Evolutionary conservation across 345 rosid species (phyloP), one percentile per base, ranked within the genome.

Genomic region (Leavenworthia alabamica): DNA sequence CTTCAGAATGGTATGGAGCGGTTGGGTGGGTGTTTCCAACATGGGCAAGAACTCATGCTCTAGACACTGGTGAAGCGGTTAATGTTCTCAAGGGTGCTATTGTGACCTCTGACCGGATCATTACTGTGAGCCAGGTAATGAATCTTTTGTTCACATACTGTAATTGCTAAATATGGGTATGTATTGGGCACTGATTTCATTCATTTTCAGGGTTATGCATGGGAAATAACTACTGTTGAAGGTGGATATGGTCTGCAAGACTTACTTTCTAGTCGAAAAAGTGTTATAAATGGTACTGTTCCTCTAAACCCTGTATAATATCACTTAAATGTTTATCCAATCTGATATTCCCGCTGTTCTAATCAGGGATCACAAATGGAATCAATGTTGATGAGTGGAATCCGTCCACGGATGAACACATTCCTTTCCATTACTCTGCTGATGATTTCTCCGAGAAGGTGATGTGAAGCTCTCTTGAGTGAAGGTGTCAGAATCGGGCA

Each of bases 31-130:
- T 93, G 50, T 93, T 93, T 63, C 99, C 99, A 2, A 85, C 83
- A 5, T 86, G 97, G 99, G 99, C 97, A 44, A 83, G 99, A 79
- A 76, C 97, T 9, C 99, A 93, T 77, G 97, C 99, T 45, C 97
- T 93, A n/a, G 99, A 93, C 81, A 86, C 89, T 1, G 99, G 99
- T 47, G 94, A 83, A 80, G 97, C 99, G 3, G 95, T 93, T 66
- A 93, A 86, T 80, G 68, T 93, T 74, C 82, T 93, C 24, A 93
- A 93, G 84, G 96, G 99, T 77, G 97, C 96, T 62, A 75, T 93
- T 53, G 97, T 93, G 42, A 85, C 99, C 60, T 77, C 94, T 40
- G 99, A 93, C 69, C 82, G 96, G 42, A 77, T 93, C 66, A 76
- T 93, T 48, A 86, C 99, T 12, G 97, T 93, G 71, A 93, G 96